Base-by-base conservation (phyloP, 2,329 filamentous ascomycete genomes). In the Colletotrichum sp. region DNA sequence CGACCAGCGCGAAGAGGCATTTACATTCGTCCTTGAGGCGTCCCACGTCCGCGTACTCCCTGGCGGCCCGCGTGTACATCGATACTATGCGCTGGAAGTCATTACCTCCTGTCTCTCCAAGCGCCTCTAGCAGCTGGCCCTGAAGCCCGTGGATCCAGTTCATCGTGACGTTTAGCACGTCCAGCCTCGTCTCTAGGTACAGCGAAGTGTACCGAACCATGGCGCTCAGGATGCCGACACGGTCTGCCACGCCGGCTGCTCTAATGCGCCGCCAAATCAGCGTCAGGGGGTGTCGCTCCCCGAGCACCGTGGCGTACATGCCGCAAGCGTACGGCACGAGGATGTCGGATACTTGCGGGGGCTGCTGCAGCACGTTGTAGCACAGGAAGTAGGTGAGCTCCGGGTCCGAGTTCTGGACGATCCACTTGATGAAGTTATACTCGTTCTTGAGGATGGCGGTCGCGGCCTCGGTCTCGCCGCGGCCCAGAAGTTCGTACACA, bases 401-500 rank as follows among this genome's bases (percentile, higher is more conserved):
- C 44, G 44, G 44, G 44, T 52, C n/a, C n/a, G n/a, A 21, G 0
- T 3, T 52, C 44, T 24, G 44, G 44, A 13, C 44, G 1, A 52
- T 21, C 44, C 44, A 52, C n/a, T 52, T 52, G 44, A 52, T 52
- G 1, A 13, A 21, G 44, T 1, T 2, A 7, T 21, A 52, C 0
- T 52, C 16, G n/a, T 52, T 52, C 44, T 52, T 52, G 44, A 52
- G n/a, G n/a, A 52, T 24, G 0, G 10, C 12, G 10, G 44, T 1
- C 44, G 44, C 44, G n/a, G 44, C n/a, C 44, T 52, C 44, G 0
- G n/a, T 52, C n/a, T 52, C 44, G 0, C 44, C 44, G 44, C n/a
- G 44, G 1, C 0, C 44, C 4, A 52, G n/a, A 1, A 52, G 44
- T 1, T 52, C 1, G n/a, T 52, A 52, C 0, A 52, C 44, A 2